These are phyloP conservation scores for Sclerospora graminicola DNA, from an alignment of 352 stramenopile species.

Conservation along the genomic window DNA sequence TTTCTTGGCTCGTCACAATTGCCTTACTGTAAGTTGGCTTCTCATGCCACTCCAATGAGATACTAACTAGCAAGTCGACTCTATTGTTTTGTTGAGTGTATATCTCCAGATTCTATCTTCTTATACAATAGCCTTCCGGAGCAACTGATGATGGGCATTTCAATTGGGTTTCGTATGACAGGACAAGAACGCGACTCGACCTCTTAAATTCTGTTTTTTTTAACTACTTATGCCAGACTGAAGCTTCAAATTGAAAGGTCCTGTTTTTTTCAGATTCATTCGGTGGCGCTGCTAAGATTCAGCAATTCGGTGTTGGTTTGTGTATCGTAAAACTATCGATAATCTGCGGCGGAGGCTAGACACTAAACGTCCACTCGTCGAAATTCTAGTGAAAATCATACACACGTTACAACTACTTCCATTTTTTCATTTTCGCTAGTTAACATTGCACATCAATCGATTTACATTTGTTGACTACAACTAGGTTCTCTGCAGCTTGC, in stretches of 20 bases:
- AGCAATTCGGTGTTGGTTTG: too few species aligned
- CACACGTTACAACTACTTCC: too few species aligned
- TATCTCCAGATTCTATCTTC: conserved; percentile 42
- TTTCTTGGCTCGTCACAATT: conserved; percentile 56
- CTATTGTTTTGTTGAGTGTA: conserved; percentile 23
- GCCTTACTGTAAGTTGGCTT: conserved; percentile 45
- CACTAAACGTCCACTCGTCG: too few species aligned
- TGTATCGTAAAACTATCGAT: too few species aligned
- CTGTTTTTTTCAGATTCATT: conserved; percentile 20
- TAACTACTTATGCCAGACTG: conserved; percentile 39
- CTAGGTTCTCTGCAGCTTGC: too few species aligned
- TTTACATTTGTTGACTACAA: too few species aligned
- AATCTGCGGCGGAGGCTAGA: too few species aligned
- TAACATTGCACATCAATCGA: too few species aligned
- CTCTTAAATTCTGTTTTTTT: conserved; percentile 45
- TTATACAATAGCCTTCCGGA: conserved; percentile 40
- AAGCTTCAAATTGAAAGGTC: conserved; percentile 42
- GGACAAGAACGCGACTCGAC: conserved; percentile 39
- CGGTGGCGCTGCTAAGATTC: conserved; percentile 47
- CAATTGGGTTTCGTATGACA: conserved; percentile 21
- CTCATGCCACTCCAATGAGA: neutral
- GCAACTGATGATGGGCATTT: conserved; percentile 38
- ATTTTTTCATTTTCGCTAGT: too few species aligned
- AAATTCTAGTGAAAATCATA: too few species aligned
- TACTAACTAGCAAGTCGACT: neutral